phyloP scores from a whole-genome alignment of 129 eudicot genomes.

The Arctium minus region DNA sequence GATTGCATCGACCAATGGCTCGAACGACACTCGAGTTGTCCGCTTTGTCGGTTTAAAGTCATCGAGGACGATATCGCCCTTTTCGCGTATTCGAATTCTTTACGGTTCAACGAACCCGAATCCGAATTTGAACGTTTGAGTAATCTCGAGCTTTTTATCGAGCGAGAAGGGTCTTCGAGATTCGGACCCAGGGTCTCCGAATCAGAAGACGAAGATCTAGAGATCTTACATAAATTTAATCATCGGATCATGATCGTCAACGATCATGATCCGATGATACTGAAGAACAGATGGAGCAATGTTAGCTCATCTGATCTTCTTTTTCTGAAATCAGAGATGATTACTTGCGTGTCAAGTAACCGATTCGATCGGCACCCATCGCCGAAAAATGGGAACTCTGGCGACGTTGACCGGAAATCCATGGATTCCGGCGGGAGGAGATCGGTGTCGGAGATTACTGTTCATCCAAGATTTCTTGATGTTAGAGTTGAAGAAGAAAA shows the following conservation, averaged over 20 bases:
- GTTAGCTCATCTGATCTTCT: conserved; percentile 73
- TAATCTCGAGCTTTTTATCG: conserved; percentile 44
- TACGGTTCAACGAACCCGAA: conserved; percentile 41
- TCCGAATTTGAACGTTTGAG: conserved; percentile 31
- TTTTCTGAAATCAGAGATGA: conserved; percentile 63
- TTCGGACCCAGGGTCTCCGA: conserved; percentile 30
- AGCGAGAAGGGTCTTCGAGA: conserved; percentile 67
- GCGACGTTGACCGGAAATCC: background rate
- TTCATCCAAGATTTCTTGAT: conserved; percentile 54
- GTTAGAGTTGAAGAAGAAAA: conserved; percentile 40
- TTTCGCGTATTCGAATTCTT: conserved; percentile 35
- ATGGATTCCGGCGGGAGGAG: conserved; percentile 32
- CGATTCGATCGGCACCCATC: conserved; percentile 22
- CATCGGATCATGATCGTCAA: conserved; percentile 62
- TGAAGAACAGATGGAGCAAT: conserved; percentile 82
- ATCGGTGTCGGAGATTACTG: conserved; percentile 76
- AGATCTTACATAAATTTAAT: conserved; percentile 45
- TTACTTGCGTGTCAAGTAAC: conserved; percentile 42
- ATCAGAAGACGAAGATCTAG: conserved; percentile 1
- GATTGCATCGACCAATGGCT: conserved; percentile 82
- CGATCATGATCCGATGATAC: conserved; percentile 35
- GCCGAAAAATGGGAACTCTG: conserved; percentile 4
- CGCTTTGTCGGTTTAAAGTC: conserved; percentile 65
- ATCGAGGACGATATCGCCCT: conserved; percentile 41
- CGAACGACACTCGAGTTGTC: conserved; percentile 75